These are phyloP conservation scores for Stylonectria norvegica DNA, from an alignment of 2,329 filamentous ascomycete genomes.

Conservation along the genomic window DNA sequence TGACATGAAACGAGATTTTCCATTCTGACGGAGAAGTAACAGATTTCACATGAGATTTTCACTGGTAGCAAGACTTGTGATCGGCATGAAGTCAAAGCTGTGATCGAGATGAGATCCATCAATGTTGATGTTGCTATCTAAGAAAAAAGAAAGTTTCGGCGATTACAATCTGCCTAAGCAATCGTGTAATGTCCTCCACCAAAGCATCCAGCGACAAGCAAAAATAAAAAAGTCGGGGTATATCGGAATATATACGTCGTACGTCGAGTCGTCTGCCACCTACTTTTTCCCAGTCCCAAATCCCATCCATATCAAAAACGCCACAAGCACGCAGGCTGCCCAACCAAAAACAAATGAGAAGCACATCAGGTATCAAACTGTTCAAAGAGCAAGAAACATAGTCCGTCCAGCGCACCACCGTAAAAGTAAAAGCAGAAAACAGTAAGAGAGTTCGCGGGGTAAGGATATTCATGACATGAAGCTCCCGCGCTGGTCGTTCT, in stretches of 20 bases:
- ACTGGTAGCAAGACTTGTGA: too few relatives aligned
- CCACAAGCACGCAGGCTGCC: not conserved
- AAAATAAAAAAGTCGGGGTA: constrained; percentile 18
- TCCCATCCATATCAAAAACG: not conserved
- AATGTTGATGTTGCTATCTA: not conserved
- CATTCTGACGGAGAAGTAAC: too few relatives aligned
- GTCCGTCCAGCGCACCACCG: too few relatives aligned
- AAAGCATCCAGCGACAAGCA: constrained; percentile 10
- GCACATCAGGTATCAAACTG: too few relatives aligned
- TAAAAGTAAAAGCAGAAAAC: not conserved
- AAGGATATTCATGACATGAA: constrained; percentile 14
- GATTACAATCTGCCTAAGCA: constrained; percentile 3
- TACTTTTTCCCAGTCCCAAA: not conserved
- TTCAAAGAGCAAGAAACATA: too few relatives aligned
- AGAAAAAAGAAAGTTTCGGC: constrained; percentile 4
- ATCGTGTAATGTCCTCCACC: constrained; percentile 7
- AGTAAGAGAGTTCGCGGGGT: not conserved
- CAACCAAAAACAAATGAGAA: not conserved
- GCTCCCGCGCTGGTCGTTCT: constrained; percentile 21
- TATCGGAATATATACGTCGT: constrained; percentile 24
- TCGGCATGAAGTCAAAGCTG: too few relatives aligned
- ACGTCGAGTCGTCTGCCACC: too few relatives aligned
- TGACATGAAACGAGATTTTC: too few relatives aligned
- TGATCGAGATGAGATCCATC: too few relatives aligned
- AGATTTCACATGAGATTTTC: too few relatives aligned